phyloP scores from a whole-genome alignment of 176 grass and related monocot species.

The Alloteropsis semialata region DNA sequence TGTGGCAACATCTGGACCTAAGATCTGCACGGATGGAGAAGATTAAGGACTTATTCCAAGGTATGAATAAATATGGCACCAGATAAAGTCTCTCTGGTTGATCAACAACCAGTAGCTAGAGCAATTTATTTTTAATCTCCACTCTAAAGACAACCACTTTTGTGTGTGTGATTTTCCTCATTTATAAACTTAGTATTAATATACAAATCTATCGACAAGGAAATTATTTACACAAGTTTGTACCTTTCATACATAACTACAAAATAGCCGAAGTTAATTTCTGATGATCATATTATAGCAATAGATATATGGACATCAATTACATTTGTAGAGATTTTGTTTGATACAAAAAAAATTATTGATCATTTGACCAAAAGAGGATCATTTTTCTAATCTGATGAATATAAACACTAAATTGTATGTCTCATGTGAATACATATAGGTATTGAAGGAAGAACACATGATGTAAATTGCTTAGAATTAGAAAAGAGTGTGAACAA shows the following conservation, averaged over 20 bases:
- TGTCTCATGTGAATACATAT: not conserved
- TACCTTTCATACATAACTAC: too few species aligned
- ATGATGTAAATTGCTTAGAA: too few species aligned
- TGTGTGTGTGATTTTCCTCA: not conserved
- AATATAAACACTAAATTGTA: not conserved
- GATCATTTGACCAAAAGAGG: not conserved
- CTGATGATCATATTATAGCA: too few species aligned
- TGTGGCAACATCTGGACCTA: conserved; percentile 3
- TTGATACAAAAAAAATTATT: too few species aligned
- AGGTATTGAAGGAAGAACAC: not conserved
- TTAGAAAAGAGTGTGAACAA: not conserved
- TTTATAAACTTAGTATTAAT: not conserved
- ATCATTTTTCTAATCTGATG: not conserved
- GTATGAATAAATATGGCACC: not conserved
- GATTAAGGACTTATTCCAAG: conserved; percentile 3
- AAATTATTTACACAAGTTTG: too few species aligned
- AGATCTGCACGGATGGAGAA: not conserved
- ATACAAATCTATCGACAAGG: too few species aligned
- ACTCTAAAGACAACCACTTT: not conserved
- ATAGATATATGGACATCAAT: too few species aligned
- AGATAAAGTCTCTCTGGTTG: not conserved
- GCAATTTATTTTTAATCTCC: not conserved
- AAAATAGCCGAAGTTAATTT: too few species aligned
- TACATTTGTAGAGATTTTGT: too few species aligned
- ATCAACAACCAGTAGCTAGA: not conserved